phyloP scores from a whole-genome alignment of 768 basidiomycete genomes.

The Termitomyces sp. region DNA sequence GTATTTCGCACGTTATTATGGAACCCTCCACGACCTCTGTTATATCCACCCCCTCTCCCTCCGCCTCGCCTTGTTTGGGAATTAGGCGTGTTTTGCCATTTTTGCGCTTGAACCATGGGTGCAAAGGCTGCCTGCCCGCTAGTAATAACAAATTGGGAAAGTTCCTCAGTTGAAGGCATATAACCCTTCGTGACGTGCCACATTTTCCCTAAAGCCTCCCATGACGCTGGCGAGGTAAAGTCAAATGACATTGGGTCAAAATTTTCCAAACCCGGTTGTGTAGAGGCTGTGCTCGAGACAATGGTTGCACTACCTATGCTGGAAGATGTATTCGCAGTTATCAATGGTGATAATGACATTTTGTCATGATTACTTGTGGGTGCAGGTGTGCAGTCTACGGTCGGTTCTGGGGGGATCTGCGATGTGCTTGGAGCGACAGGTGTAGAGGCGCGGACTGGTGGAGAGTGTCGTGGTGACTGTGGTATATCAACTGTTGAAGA shows the following conservation, averaged over 20 bases:
- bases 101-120: conserved; percentile 17
- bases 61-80: conserved; percentile 19
- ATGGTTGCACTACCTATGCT: conserved; percentile 37
- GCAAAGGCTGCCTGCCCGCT: conserved; percentile 21
- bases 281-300: conserved; percentile 28
- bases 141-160: conserved; percentile 68
- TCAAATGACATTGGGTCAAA: conserved; percentile 74
- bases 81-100: conserved; percentile 13
- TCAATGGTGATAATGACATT: conserved; percentile 37
- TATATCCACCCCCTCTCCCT: conserved; percentile 29
- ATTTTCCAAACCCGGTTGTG: conserved; percentile 49
- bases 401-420: conserved; percentile 21
- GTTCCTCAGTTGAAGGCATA: conserved; percentile 65
- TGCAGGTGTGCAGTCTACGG: conserved; percentile 38
- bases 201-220: conserved; percentile 77
- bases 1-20: conserved; percentile 44
- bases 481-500: conserved; percentile 17
- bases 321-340: conserved; percentile 58
- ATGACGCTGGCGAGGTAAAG: conserved; percentile 65
- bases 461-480: conserved; percentile 18
- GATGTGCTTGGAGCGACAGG: conserved; percentile 5
- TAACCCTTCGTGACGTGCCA: conserved; percentile 68
- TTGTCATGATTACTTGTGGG: conserved; percentile 40
- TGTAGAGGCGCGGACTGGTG: conserved; percentile 13
- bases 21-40: conserved; percentile 34